Evolutionary conservation across 2,329 filamentous ascomycete species (phyloP).

Genomic region (Knufia petricola): DNA sequence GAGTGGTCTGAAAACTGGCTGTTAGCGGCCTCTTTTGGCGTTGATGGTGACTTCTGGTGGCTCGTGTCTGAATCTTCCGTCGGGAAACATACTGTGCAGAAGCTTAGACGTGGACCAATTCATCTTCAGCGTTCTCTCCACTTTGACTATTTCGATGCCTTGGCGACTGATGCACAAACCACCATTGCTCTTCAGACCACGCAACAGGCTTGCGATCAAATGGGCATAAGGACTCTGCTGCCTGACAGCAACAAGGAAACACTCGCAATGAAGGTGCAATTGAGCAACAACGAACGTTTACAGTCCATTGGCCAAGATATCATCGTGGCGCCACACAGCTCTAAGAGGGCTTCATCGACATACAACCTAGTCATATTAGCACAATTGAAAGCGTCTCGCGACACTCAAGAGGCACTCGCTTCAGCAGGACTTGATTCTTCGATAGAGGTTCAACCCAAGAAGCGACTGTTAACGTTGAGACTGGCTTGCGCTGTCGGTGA

Average conservation of each 20-base stretch:
- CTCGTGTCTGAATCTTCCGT: background rate
- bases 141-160: slow-evolving; percentile 16
- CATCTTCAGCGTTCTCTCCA: slow-evolving; percentile 9
- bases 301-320: background rate
- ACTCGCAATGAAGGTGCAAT: background rate
- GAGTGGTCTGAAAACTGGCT: slow-evolving; percentile 68
- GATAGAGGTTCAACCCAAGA: slow-evolving; percentile 13
- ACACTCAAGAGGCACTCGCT: slow-evolving; percentile 12
- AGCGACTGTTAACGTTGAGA: slow-evolving; percentile 13
- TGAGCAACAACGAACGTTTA: background rate
- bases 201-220: slow-evolving; percentile 12
- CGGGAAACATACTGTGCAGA: background rate
- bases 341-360: slow-evolving; percentile 7
- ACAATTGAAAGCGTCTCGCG: slow-evolving; percentile 12
- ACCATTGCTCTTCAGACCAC: slow-evolving; percentile 17
- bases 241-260: background rate
- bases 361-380: slow-evolving; percentile 12
- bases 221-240: background rate
- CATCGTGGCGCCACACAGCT: background rate
- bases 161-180: slow-evolving; percentile 16
- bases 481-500: slow-evolving; percentile 12
- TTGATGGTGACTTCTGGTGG: slow-evolving; percentile 72
- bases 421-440: slow-evolving; percentile 14
- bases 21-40: slow-evolving; percentile 59
- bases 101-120: too few relatives aligned